Evolutionary conservation across 2,329 filamentous ascomycete genomes (phyloP), one percentile per base, ranked within the genome.

Genomic region (Fusarium pseudonygamai): DNA sequence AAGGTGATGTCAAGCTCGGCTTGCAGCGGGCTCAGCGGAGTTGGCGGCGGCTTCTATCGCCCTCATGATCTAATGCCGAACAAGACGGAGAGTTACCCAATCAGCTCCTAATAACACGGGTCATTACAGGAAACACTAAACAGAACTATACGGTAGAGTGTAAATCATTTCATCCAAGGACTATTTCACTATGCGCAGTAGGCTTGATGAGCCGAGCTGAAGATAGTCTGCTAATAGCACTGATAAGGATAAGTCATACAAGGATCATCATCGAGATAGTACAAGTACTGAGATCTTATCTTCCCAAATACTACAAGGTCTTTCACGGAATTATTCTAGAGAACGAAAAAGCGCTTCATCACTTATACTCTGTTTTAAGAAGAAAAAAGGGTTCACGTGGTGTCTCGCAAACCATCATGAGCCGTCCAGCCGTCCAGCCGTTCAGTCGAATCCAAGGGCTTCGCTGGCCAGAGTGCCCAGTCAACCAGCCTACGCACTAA

Each of bases 1-100:
- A 61, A 58, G 77, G 75, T 78, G 74, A 79, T 77, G 73, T 77
- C 67, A 73, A 73, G 75, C 78, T 83, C 82, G 82, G 82, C 75
- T 83, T 83, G 81, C 69, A 58, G 74, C 82, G 82, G 82, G 80
- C 78, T 74, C 61, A 28, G 59, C 62, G 45, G 64, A 49, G 28
- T 40, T 57, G n/a, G n/a, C 67, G 72, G 58, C 76, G 73, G 78
- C 75, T 76, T 75, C 74, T 68, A 58, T 75, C 75, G 76, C 71
- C 53, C 61, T 70, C 52, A 64, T 65, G 63, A 62, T 67, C 60
- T 56, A 46, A n/a, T 47, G 40, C 66, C 70, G 66, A 79, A 80
- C 79, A 75, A 79, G 82, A 83, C 34, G 24, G 30, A 58, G 30
- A 36, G 55, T 58, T 36, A 58, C 40, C 55, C 82, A 76, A 60